phyloP scores from a whole-genome alignment of 371 early-diverging fungal genomes.

The Circinella minor region DNA sequence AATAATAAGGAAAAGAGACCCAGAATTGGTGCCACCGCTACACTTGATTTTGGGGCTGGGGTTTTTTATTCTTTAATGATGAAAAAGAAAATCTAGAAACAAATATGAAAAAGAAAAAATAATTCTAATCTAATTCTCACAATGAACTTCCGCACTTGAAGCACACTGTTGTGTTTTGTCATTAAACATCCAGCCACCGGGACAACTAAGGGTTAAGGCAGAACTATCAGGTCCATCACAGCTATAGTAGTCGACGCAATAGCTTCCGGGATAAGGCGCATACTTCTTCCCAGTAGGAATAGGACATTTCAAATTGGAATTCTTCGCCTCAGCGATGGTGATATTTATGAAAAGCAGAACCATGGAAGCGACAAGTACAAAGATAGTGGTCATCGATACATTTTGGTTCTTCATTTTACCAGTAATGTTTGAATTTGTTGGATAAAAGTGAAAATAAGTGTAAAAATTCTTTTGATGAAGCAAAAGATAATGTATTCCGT shows the following conservation, averaged over 20 bases:
- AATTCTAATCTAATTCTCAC: background rate
- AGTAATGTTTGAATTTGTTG: too few relatives aligned
- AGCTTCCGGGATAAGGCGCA: background rate
- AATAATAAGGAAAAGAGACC: too few relatives aligned
- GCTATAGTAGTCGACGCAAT: constrained; percentile 10
- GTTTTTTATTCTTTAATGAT: too few relatives aligned
- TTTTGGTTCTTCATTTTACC: too few relatives aligned
- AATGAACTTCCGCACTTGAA: background rate
- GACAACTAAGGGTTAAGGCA: background rate
- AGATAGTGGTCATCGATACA: too few relatives aligned
- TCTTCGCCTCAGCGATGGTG: background rate
- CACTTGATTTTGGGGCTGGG: too few relatives aligned
- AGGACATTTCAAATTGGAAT: constrained; percentile 3
- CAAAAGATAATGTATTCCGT: too few relatives aligned
- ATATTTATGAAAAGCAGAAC: background rate
- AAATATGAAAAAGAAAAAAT: too few relatives aligned
- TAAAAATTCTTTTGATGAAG: too few relatives aligned
- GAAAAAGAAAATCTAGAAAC: too few relatives aligned
- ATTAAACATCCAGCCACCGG: constrained; percentile 10
- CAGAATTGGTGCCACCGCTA: too few relatives aligned
- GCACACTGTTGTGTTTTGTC: constrained; percentile 1
- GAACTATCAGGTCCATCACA: background rate
- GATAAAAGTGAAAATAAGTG: too few relatives aligned
- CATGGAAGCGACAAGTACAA: background rate
- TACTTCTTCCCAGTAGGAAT: constrained; percentile 9